Percentiles rank a stretch among this genome's conserved stretches.
These are phyloP conservation scores for Aspergillus neoniger DNA, from an alignment of 2,329 filamentous ascomycete genomes.

Conservation along the genomic window DNA sequence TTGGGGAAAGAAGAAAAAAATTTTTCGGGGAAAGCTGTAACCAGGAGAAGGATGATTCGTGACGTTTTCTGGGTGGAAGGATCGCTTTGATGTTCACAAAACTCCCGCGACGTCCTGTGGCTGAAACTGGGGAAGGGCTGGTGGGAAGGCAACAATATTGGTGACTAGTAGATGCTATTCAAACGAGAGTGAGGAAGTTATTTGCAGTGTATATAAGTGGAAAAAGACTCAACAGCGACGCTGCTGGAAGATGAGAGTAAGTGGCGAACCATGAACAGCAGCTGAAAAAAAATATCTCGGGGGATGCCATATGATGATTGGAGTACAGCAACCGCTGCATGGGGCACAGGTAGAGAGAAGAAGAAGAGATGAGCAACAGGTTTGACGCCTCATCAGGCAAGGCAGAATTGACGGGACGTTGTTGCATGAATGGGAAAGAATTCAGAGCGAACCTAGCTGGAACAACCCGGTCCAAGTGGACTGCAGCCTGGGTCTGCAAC, in stretches of 20 bases:
- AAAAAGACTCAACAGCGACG: constrained; percentile 25
- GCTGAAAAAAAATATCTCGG: constrained; percentile 30
- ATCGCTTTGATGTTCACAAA: not conserved
- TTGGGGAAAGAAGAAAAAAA: not conserved
- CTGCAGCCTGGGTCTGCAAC: constrained; percentile 32
- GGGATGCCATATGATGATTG: constrained; percentile 31
- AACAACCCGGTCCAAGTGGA: constrained; percentile 28
- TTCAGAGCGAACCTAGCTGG: constrained; percentile 20
- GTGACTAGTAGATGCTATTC: not conserved
- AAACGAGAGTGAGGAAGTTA: constrained; percentile 11
- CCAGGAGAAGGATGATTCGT: not conserved
- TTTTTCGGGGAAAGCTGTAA: not conserved
- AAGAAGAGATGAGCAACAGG: constrained; percentile 27
- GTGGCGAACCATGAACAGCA: constrained; percentile 30
- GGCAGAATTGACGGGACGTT: constrained; percentile 36
- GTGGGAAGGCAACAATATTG: not conserved
- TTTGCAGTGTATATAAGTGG: constrained; percentile 29
- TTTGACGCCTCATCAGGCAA: constrained; percentile 36
- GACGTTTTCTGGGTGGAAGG: not conserved
- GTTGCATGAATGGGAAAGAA: constrained; percentile 29
- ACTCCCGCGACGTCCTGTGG: not conserved
- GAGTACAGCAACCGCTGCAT: constrained; percentile 30
- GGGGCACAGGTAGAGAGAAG: constrained; percentile 19
- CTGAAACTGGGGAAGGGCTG: not conserved
- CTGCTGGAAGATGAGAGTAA: constrained; percentile 22